Evolutionary conservation across 1,284 basidiomycete genomes (phyloP), one percentile per base, ranked within the genome.

Genomic region (Leccinum pachyderme): DNA sequence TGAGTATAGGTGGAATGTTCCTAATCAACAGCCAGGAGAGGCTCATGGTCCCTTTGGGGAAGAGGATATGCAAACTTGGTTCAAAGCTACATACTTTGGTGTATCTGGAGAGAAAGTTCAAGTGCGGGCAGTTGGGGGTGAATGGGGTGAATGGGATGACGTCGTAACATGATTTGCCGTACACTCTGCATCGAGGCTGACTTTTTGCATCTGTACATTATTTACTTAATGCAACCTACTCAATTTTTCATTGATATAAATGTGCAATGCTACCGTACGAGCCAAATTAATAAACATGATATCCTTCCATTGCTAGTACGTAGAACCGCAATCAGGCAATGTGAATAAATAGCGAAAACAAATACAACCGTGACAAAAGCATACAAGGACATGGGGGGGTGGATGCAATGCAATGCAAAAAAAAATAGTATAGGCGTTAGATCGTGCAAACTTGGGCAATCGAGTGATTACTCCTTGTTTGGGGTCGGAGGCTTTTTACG

Each of bases 21-120:
- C 80, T 28, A 78, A 75, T 46, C 75, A 77, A 7, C 70, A 76
- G 51, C 70, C 77, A 5, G 79, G 73, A 18, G 79, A 86, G 58
- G 73, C 79, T 3, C 92, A 89, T 65, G 91, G 91, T 2, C 91
- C 91, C 6, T 93, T 87, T 64, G 74, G 76, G 37, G 86, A 87
- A 68, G 82, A 86, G 4, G 87, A 93, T 58, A 82, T 93, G 80
- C 78, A 77, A 49, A 76, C 78, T 5, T 93, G 91, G 91, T 81
- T 79, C 67, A 81, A 80, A 51, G 90, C 89, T 1, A 75, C 80
- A 1, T 93, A 91, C 64, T 93, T 93, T 70, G 91, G 91, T 7
- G 56, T 75, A 2, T 68, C 70, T 0, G 90, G 89, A 13, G 89
- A 89, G 64, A 89, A 90, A 63, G 81, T 93, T 41, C 80, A 83